Conservation (phyloP, 2,329 filamentous ascomycete species). For the Colletotrichum chrysophilum region DNA sequence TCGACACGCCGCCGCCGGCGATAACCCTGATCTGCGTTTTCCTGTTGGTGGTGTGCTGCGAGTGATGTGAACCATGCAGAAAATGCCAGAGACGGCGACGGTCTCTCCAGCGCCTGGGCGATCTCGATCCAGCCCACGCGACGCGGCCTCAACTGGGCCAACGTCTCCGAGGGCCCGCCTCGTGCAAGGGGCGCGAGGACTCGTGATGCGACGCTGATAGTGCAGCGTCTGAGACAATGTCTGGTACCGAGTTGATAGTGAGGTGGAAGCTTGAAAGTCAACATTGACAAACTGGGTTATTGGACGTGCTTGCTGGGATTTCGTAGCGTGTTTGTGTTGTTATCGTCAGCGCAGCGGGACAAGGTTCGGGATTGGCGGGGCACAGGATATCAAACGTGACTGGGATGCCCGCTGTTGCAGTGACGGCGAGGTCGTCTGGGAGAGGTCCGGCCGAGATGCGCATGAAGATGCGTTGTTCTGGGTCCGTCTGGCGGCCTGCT, state of each 20-base stretch:
- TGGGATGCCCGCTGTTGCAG: background rate
- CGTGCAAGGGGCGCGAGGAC: background rate
- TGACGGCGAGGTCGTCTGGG: background rate
- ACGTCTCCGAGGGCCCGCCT: background rate
- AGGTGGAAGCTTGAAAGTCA: background rate
- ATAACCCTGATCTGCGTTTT: background rate
- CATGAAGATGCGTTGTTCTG: background rate
- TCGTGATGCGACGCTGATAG: background rate
- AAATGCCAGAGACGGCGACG: background rate
- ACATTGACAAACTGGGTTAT: background rate
- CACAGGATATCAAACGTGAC: background rate
- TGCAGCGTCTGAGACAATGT: background rate
- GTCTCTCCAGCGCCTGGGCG: background rate
- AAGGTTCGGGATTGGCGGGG: background rate
- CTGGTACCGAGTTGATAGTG: background rate
- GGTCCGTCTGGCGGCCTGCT: background rate
- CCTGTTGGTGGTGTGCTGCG: background rate
- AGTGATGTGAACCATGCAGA: background rate
- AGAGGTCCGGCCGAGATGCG: background rate
- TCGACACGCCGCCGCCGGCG: background rate
- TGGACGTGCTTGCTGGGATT: background rate
- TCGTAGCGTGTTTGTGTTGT: background rate
- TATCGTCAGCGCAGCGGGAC: background rate
- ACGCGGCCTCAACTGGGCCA: background rate
- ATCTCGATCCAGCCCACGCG: constrained; percentile 14